phyloP scores from a whole-genome alignment of 768 basidiomycete species.

The Dacryopinax primogenitus region DNA sequence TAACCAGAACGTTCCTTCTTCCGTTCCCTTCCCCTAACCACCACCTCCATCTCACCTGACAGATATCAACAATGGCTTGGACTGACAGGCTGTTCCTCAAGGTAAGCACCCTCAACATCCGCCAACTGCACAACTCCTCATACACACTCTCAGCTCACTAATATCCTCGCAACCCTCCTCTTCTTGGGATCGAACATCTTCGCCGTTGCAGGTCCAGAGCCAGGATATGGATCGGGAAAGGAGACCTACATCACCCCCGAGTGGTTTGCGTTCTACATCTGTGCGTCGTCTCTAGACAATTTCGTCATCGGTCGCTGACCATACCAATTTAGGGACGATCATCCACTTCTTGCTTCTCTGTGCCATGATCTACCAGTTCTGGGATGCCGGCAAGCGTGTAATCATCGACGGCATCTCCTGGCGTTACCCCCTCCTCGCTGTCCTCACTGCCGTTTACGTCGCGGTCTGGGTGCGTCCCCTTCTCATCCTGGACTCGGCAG shows the following conservation, averaged over 20 bases:
- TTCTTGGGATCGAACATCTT: constrained; percentile 77
- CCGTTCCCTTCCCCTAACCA: background rate
- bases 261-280: constrained; percentile 82
- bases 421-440: constrained; percentile 77
- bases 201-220: constrained; percentile 59
- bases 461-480: constrained; percentile 60
- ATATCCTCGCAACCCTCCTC: constrained; percentile 68
- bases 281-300: constrained; percentile 22
- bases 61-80: constrained; percentile 35
- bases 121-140: too few relatives aligned
- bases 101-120: constrained; percentile 35
- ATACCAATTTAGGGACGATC: constrained; percentile 40
- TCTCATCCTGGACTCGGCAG: constrained; percentile 2
- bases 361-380: constrained; percentile 83
- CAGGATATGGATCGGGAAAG: constrained; percentile 56
- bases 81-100: constrained; percentile 74
- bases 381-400: constrained; percentile 55
- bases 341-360: constrained; percentile 87
- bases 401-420: constrained; percentile 82
- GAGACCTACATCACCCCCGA: constrained; percentile 93
- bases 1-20: background rate
- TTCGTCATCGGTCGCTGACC: constrained; percentile 1
- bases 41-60: background rate
- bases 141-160: constrained; percentile 29
- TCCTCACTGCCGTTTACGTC: constrained; percentile 83